Base-by-base conservation (phyloP, 768 basidiomycete species). In the Tephrocybe sp. region DNA sequence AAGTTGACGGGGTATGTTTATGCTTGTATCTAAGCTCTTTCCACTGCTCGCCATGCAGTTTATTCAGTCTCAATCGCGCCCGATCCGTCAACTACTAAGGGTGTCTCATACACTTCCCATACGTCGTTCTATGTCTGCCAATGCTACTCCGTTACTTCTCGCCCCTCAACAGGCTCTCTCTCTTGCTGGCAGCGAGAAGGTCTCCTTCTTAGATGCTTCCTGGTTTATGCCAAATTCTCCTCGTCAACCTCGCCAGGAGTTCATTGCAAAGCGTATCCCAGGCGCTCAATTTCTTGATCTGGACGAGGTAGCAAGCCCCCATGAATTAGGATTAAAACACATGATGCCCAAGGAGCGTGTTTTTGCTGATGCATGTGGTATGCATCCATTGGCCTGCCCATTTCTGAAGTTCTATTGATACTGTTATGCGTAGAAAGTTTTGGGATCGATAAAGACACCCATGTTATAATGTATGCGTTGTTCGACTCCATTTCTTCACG, bases 211-310 rank as follows among this genome's bases (percentile, higher is more conserved):
- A 31, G 96, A 98, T 62, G 83, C 85, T 19, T 85, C 83, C 44
- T 98, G 95, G 96, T 87, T 90, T 66, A 97, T 98, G 96, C 96
- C 95, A 45, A 89, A 85, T 66, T 79, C 86, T 31, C 74, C 84
- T 1, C 81, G 94, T 49, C 82, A 82, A 45, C 76, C 88, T 2
- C 66, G 67, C n/a, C 67, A 79, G 26, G 94, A 96, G 67, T 95
- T 84, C 57, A 63, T 74, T 17, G 65, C 71, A 22, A 84, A 80
- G 55, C 78, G 85, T 31, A 79, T 97, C 31, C 88, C 87, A 4
- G 75, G 78, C 10, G 83, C 92, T 0, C 79, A 77, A 45, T 89
- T 84, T 61, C 76, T 93, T 57, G 87, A 93, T 63, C 72, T 95
- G 20, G 94, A 97, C 66, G 74, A 82, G 45, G 87, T 92, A 22